Conservation (phyloP, 345 rosid species). For the Ceriops decandra region DNA sequence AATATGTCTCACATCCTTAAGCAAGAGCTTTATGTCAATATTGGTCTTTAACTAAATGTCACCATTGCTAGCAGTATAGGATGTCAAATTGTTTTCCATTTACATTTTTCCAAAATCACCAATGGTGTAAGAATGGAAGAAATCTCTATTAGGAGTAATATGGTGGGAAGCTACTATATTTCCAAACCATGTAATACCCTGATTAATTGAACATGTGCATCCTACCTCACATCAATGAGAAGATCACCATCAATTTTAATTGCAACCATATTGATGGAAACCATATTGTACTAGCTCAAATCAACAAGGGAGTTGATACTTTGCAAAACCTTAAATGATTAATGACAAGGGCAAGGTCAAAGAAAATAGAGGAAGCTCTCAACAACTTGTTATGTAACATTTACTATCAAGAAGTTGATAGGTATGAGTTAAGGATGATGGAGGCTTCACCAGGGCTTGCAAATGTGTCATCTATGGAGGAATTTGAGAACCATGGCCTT, state of each 20-base stretch:
- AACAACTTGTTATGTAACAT: no score
- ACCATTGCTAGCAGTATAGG: background rate
- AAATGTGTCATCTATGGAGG: no score
- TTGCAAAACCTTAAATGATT: no score
- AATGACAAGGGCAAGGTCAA: no score
- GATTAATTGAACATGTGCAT: background rate
- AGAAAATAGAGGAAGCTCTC: no score
- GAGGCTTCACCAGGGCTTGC: no score
- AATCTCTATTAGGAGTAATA: background rate
- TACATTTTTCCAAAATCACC: background rate
- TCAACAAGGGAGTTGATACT: no score
- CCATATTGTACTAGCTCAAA: no score
- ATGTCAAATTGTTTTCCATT: background rate
- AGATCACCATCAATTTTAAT: background rate
- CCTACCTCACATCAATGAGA: background rate
- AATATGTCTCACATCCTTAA: slow-evolving; percentile 11
- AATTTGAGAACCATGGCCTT: no score
- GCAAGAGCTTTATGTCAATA: background rate
- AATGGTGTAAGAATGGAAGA: background rate
- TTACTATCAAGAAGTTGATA: no score
- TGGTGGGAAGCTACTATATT: background rate
- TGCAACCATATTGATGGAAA: no score
- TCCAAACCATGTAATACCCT: background rate
- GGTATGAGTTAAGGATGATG: no score
- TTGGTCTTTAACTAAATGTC: slow-evolving; percentile 3